Conservation (phyloP, 2,329 filamentous ascomycete species). For the Gliomastix tumulicola region DNA sequence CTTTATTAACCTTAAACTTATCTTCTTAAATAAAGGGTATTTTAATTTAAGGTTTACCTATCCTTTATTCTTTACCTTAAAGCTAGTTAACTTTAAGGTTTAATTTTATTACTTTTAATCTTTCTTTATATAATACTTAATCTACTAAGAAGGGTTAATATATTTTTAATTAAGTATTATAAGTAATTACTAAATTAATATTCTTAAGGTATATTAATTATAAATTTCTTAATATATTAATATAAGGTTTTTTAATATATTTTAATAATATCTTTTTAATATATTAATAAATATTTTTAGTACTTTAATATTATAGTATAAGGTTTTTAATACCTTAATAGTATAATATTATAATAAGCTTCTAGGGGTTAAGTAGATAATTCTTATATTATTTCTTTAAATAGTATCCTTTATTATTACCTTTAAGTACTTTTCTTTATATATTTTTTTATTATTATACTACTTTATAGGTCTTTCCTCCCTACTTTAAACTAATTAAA, state of each 20-base stretch:
- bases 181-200: neutral
- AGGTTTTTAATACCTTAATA: neutral
- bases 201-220: neutral
- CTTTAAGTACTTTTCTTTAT: neutral
- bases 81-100: neutral
- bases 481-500: no score
- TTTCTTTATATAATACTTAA: neutral
- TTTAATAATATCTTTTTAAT: neutral
- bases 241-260: neutral
- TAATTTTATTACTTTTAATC: neutral
- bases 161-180: neutral
- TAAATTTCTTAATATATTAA: neutral
- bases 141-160: no score
- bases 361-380: neutral
- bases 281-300: neutral
- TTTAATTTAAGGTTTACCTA: no score
- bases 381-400: neutral
- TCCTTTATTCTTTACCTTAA: neutral
- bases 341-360: neutral
- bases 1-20: no score
- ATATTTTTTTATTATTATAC: no score
- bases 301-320: neutral
- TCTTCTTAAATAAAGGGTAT: no score
- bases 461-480: no score
- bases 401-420: neutral